Evolutionary conservation across 2,329 filamentous ascomycete genomes (phyloP).

Genomic region (Aschersonia sp.): DNA sequence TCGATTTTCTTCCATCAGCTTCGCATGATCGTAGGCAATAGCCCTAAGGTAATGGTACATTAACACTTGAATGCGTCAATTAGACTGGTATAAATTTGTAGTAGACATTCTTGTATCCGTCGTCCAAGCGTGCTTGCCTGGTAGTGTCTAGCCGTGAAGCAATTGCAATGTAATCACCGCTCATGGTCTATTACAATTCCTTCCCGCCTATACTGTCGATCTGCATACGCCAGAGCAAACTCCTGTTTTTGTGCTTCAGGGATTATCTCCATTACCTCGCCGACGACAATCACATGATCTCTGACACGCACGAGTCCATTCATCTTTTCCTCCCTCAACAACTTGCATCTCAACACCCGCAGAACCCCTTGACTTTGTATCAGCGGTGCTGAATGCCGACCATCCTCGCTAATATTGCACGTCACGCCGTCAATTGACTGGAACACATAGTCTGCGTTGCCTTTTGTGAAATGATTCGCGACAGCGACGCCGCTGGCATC

Average conservation of each 20-base stretch:
- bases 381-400: conserved; percentile 20
- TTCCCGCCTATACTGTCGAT: conserved; percentile 31
- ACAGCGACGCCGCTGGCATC: conserved; percentile 31
- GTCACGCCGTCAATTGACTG: conserved; percentile 7
- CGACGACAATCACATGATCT: conserved; percentile 38
- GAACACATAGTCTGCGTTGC: conserved; percentile 28
- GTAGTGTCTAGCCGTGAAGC: background rate
- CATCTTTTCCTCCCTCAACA: conserved; percentile 23
- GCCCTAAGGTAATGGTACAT: no score
- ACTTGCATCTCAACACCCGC: conserved; percentile 28
- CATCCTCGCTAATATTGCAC: conserved; percentile 8
- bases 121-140: no score
- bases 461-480: conserved; percentile 36
- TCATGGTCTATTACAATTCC: conserved; percentile 17
- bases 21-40: no score
- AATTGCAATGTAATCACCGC: background rate
- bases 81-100: no score
- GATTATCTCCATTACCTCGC: conserved; percentile 32
- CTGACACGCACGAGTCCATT: conserved; percentile 30
- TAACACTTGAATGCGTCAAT: no score
- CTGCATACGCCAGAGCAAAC: conserved; percentile 34
- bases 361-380: conserved; percentile 37
- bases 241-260: conserved; percentile 15
- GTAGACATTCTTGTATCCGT: no score
- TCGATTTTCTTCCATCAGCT: no score